These are phyloP conservation scores for Hamamelis virginiana DNA, from an alignment of 164 flowering plant species.

Conservation along the genomic window DNA sequence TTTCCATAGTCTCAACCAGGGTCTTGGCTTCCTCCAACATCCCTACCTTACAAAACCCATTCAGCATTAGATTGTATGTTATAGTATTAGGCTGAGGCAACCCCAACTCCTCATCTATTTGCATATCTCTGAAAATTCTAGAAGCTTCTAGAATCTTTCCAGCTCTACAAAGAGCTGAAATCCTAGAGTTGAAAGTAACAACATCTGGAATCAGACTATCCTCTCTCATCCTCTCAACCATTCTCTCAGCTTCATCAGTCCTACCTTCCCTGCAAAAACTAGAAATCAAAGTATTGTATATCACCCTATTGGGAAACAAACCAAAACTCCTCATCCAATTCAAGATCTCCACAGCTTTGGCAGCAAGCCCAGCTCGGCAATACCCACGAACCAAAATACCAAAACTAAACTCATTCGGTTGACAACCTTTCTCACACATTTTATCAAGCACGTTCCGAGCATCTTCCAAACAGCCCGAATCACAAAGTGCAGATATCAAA, in stretches of 20 bases:
- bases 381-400: slow-evolving; percentile 88
- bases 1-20: slow-evolving; percentile 62
- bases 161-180: slow-evolving; percentile 71
- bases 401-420: slow-evolving; percentile 74
- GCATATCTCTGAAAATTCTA: slow-evolving; percentile 85
- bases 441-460: slow-evolving; percentile 76
- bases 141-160: slow-evolving; percentile 82
- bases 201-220: slow-evolving; percentile 68
- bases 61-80: slow-evolving; percentile 72
- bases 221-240: slow-evolving; percentile 75
- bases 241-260: slow-evolving; percentile 70
- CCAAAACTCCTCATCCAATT: slow-evolving; percentile 49
- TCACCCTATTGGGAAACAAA: slow-evolving; percentile 52
- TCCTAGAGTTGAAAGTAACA: slow-evolving; percentile 89
- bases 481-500: slow-evolving; percentile 57
- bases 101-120: slow-evolving; percentile 54
- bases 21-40: slow-evolving; percentile 73
- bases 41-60: slow-evolving; percentile 69
- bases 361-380: slow-evolving; percentile 52
- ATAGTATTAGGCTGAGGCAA: slow-evolving; percentile 70
- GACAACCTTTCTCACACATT: slow-evolving; percentile 76
- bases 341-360: slow-evolving; percentile 55
- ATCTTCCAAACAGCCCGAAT: slow-evolving; percentile 59
- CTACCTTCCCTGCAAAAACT: slow-evolving; percentile 71
- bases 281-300: slow-evolving; percentile 80